Conservation (phyloP, 805 yeast genomes). For the Helenozyma baotianmanensis region DNA sequence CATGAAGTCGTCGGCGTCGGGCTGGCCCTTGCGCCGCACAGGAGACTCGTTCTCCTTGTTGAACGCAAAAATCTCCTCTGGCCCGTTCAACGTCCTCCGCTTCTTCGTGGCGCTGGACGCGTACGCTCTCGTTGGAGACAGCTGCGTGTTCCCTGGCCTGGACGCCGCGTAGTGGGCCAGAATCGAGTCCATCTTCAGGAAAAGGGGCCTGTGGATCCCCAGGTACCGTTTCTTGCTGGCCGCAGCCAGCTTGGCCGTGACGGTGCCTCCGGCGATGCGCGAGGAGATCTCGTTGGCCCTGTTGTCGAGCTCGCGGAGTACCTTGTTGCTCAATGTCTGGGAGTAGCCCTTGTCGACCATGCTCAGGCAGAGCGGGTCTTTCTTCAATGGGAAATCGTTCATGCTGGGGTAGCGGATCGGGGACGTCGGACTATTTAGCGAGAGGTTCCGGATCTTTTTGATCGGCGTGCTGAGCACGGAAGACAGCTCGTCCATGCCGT, state of each 20-base stretch:
- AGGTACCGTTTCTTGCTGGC: slow-evolving; percentile 23
- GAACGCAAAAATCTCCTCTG: slow-evolving; percentile 28
- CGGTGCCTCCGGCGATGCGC: slow-evolving; percentile 1
- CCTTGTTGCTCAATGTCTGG: slow-evolving; percentile 15
- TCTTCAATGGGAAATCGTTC: slow-evolving; percentile 9
- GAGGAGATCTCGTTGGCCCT: slow-evolving; percentile 17
- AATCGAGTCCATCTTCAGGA: slow-evolving; percentile 46
- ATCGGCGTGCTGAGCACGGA: slow-evolving; percentile 35
- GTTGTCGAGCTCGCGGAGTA: slow-evolving; percentile 12
- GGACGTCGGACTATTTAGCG: slow-evolving; percentile 27
- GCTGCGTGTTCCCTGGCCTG: slow-evolving; percentile 2
- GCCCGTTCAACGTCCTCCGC: slow-evolving; percentile 37
- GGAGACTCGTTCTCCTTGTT: slow-evolving; percentile 14
- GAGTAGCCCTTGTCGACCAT: slow-evolving; percentile 17
- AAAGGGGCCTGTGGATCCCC: slow-evolving; percentile 30
- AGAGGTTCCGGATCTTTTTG: slow-evolving; percentile 30
- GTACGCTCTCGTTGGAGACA: slow-evolving; percentile 1
- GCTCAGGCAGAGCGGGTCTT: slow-evolving; percentile 9
- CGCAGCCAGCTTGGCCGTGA: slow-evolving; percentile 2
- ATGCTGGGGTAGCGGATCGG: slow-evolving; percentile 14
- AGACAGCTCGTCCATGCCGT: slow-evolving; percentile 12
- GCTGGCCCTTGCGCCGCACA: slow-evolving; percentile 2
- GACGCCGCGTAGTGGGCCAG: slow-evolving; percentile 44
- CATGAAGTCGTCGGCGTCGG: no score
- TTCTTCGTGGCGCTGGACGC: slow-evolving; percentile 27